Evolutionary conservation across 257 asterid genomes (phyloP).

Genomic region (Solanum dulcamara): DNA sequence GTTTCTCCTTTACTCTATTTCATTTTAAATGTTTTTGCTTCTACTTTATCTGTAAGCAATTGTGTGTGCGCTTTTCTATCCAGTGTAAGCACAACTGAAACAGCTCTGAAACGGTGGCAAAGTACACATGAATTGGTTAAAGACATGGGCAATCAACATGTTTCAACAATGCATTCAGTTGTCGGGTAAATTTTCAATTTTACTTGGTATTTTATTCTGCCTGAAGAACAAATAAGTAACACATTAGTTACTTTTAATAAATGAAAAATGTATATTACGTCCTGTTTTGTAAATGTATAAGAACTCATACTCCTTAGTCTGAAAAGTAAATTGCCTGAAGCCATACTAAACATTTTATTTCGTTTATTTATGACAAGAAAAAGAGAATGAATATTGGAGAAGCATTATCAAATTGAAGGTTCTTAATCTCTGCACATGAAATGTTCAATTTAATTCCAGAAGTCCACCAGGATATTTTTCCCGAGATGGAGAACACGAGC

Average conservation of each 20-base stretch:
- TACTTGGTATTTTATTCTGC: not conserved
- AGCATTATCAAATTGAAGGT: too few relatives aligned
- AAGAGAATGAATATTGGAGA: not conserved
- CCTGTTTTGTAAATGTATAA: not conserved
- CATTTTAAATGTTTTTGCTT: not conserved
- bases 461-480: too few relatives aligned
- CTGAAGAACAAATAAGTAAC: not conserved
- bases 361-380: not conserved
- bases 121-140: constrained; percentile 33
- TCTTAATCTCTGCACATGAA: too few relatives aligned
- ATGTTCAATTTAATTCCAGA: too few relatives aligned
- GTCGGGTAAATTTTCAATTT: constrained; percentile 30
- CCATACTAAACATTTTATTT: not conserved
- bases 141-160: constrained; percentile 45
- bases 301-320: not conserved
- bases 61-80: not conserved
- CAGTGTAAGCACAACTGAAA: constrained; percentile 51
- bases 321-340: not conserved
- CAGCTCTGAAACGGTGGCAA: constrained; percentile 41
- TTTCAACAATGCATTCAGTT: constrained; percentile 31
- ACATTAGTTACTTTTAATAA: not conserved
- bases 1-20: not conserved
- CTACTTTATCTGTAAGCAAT: not conserved
- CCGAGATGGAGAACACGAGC: not conserved
- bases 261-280: not conserved